Base-by-base conservation (phyloP, 2,329 filamentous ascomycete species). In the Sporothrix protearum region DNA sequence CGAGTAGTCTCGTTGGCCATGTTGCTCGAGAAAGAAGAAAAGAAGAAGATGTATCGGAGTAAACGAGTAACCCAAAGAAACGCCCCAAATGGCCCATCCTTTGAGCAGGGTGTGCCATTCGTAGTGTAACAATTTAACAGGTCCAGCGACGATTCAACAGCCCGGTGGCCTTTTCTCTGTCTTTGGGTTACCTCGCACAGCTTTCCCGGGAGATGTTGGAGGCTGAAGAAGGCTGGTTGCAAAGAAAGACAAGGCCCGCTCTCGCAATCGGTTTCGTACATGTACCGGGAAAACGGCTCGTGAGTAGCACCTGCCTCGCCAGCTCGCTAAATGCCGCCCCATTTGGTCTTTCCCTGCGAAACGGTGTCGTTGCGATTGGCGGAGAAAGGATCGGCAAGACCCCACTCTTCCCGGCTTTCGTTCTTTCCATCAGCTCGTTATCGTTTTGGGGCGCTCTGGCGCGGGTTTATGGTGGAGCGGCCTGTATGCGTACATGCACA, bases 221-320 rank as follows among this genome's bases (percentile, higher is more conserved):
- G 28, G 14, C 36, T 2, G 33, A 36, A 61, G 14, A 45, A 33
- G 19, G 39, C 39, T 45, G 49, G 6, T 53, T 53, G 22, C 5
- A 63, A 63, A 10, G n/a, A 14, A 6, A 28, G 19, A 12, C 22
- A 10, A 10, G 49, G 3, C n/a, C 36, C 59, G 39, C 59, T 45
- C 45, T 45, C 39, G 59, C 36, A 36, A 25, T 64, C 59, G 59
- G 59, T 25, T 64, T 64, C 59, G n/a, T 45, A n/a, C n/a, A n/a
- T n/a, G n/a, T n/a, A 64, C 39, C 55, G 19, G 39, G 28, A 33
- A 57, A 57, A 57, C n/a, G 33, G 33, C 19, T 63, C 47, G 16
- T 51, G n/a, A 25, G 49, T 12, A 14, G 19, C n/a, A n/a, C n/a
- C n/a, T n/a, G 19, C 16, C 10, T 16, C 3, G 53, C 28, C 28